Base-by-base conservation (phyloP, 1,284 basidiomycete species). In the Moesziomyces aphidis region DNA sequence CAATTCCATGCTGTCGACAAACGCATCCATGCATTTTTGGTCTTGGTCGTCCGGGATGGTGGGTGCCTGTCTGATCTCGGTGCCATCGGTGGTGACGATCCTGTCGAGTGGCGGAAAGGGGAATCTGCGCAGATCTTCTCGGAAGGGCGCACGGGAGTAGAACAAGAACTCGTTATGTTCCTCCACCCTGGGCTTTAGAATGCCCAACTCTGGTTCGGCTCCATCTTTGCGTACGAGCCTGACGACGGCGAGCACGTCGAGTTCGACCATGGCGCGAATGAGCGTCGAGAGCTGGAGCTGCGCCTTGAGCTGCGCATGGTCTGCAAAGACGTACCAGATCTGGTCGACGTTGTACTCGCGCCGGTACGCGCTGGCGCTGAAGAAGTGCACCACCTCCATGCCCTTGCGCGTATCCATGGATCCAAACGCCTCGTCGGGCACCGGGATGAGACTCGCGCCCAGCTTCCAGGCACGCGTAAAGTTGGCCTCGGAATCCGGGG, bases 391-490 rank as follows among this genome's bases (percentile, higher is more conserved):
- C 47, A 98, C 90, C 63, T 97, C 93, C 43, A 97, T 91, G 1
- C 94, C 94, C 79, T 91, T 91, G 79, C 87, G 88, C 1, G 93
- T 93, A 5, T 88, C 86, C 31, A 94, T 86, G 58, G 88, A 88
- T 45, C 89, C 89, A 76, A 94, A 95, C 54, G 91, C 88, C 7
- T 89, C 92, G 47, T 87, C 87, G 44, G 93, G 65, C 4, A 77
- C 68, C 2, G 94, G 93, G 1, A 91, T 91, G 84, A 94, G 94
- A 3, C 91, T 93, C 4, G 92, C 90, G 6, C 96, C 96, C 76
- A 97, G 97, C 84, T 94, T 93, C 88, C 92, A 97, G 0, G 94
- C 96, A 69, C 89, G 88, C 22, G 92, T 87, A 17, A 94, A 89
- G 19, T 91, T 87, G 1, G 52, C 60, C 61, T 94, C 92, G 78